Evolutionary conservation across 192 early-diverging fungal genomes (phyloP).

Genomic region (Podila clonocystis): DNA sequence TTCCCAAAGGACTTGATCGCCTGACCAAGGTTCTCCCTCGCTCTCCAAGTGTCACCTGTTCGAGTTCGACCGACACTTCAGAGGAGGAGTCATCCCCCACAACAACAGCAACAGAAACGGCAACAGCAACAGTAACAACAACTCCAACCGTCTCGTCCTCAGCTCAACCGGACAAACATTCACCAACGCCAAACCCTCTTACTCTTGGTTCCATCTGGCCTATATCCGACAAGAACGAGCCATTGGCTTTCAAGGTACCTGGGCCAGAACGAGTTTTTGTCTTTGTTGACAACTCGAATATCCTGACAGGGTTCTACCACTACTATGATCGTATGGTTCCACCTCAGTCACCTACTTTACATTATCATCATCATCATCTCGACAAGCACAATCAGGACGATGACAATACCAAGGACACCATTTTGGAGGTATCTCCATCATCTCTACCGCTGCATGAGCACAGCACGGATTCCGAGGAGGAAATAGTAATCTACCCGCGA

Average conservation of each 20-base stretch:
- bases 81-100: too few species aligned
- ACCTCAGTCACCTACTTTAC: not conserved
- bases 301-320: constrained; percentile 51
- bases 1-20: not conserved
- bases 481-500: constrained; percentile 8
- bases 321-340: constrained; percentile 2
- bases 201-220: too few species aligned
- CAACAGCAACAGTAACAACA: too few species aligned
- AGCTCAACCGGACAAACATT: too few species aligned
- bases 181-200: too few species aligned
- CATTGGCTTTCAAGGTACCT: too few species aligned
- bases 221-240: too few species aligned
- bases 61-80: too few species aligned
- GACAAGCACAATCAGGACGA: not conserved
- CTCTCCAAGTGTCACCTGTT: not conserved
- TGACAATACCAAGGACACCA: not conserved
- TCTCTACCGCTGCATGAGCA: not conserved
- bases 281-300: constrained; percentile 62
- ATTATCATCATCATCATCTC: not conserved
- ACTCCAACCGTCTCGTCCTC: too few species aligned
- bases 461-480: constrained; percentile 14
- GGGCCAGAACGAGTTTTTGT: constrained; percentile 31
- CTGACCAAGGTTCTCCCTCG: constrained; percentile 2
- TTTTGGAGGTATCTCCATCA: not conserved
- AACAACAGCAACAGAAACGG: too few species aligned